Evolutionary conservation across 441 rosid species (phyloP).

Genomic region (Raphanus hybrid): DNA sequence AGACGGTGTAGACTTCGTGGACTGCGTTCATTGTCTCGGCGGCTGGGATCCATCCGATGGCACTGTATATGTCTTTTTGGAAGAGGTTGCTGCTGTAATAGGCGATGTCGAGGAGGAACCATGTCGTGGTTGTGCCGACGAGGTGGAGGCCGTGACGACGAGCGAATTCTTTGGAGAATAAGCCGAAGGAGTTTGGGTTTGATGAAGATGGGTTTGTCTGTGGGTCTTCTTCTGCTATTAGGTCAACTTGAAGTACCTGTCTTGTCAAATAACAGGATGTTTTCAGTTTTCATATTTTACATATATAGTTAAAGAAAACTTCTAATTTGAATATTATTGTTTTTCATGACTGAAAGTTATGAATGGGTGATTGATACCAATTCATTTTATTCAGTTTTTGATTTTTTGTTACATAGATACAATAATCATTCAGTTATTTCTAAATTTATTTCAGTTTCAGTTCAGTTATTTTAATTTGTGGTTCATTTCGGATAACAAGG

Average conservation of each 20-base stretch:
- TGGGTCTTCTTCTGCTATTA: constrained; percentile 51
- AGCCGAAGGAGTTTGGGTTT: constrained; percentile 44
- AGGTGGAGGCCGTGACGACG: constrained; percentile 60
- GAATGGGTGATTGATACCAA: too few relatives aligned
- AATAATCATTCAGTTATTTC: too few relatives aligned
- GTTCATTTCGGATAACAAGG: too few relatives aligned
- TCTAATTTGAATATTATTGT: too few relatives aligned
- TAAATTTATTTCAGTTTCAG: too few relatives aligned
- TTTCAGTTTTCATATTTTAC: not conserved
- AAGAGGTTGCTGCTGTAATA: constrained; percentile 62
- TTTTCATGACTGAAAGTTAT: too few relatives aligned
- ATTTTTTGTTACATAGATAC: too few relatives aligned
- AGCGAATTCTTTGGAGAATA: constrained; percentile 49
- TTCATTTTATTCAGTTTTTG: too few relatives aligned
- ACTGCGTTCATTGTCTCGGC: constrained; percentile 50
- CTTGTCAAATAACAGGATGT: not conserved
- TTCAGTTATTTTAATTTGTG: too few relatives aligned
- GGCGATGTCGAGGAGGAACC: constrained; percentile 64
- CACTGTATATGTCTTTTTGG: constrained; percentile 57
- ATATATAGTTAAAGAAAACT: too few relatives aligned
- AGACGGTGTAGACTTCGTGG: constrained; percentile 51
- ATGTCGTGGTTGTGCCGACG: constrained; percentile 54
- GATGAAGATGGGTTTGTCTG: not conserved
- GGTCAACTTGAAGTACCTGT: constrained; percentile 50
- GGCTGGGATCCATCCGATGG: constrained; percentile 52